Percentiles rank a stretch among this genome's conserved stretches.
Evolutionary conservation across 805 yeast genomes (phyloP).

Genomic region (Saturnispora mendoncae): DNA sequence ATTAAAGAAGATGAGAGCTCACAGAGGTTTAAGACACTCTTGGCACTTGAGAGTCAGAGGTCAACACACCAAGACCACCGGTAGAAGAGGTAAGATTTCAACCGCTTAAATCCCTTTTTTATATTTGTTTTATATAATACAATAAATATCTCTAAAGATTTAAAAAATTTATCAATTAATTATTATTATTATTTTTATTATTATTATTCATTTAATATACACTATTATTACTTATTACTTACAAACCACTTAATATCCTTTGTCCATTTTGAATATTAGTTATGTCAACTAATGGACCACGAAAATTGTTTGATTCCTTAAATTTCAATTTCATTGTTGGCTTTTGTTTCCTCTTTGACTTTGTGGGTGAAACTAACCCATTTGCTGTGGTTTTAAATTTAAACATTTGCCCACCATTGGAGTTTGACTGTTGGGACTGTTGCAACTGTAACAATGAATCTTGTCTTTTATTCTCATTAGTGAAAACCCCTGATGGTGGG

Average conservation of each 20-base stretch:
- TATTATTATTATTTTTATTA: too few species aligned
- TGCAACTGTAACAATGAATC: not conserved
- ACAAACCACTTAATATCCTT: conserved; percentile 3
- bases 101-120: conserved; percentile 21
- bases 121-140: conserved; percentile 2
- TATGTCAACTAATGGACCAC: conserved; percentile 4
- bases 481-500: conserved; percentile 6
- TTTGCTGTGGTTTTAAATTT: conserved; percentile 29
- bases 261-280: conserved; percentile 7
- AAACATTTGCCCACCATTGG: conserved; percentile 25
- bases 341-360: conserved; percentile 23
- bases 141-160: conserved; percentile 1
- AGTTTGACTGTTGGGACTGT: not conserved
- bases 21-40: conserved; percentile 99
- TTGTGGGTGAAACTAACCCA: conserved; percentile 25
- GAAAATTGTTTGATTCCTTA: not conserved
- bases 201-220: too few species aligned
- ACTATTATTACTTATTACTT: not conserved
- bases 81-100: conserved; percentile 76
- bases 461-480: not conserved
- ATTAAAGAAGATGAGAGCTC: conserved; percentile 99
- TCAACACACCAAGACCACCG: conserved; percentile 99
- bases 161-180: not conserved
- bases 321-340: conserved; percentile 24
- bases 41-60: conserved; percentile 99